Base-by-base conservation (phyloP, 768 basidiomycete species). In the Pseudohyphozyma bogoriensis region DNA sequence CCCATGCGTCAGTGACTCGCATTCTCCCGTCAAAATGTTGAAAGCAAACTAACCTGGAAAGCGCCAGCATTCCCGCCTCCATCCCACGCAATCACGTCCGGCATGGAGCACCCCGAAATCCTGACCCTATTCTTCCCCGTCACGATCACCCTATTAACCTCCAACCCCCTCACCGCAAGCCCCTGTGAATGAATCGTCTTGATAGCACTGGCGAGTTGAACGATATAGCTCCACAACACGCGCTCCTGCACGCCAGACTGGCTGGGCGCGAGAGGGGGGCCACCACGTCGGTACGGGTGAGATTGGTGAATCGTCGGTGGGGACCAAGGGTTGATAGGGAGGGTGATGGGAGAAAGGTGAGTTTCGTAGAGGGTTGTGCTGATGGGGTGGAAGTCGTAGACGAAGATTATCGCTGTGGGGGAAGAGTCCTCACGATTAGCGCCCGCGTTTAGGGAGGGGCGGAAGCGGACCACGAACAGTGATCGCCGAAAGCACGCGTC, bases 111-210 rank as follows among this genome's bases (percentile, higher is more conserved):
- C 0, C 89, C 86, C 63, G 85, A 80, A 42, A 97, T 80, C n/a
- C 89, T 83, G 32, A 96, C 73, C 51, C 91, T 89, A 57, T 96
- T 93, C 76, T 87, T 84, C 22, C 89, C 86, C 1, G 89, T 92
- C 33, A 93, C 74, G 52, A 99, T 70, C 45, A 99, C 80, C 76
- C 95, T 95, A 28, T 84, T 85, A 12, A 83, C 79, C 63, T 97
- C 95, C 26, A 97, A 74, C 74, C 84, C 83, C 42, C 90, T 79
- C 42, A 89, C 79, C 0, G 91, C 87, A 53, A 88, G 76, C 0
- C 87, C 87, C 4, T 79, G 79, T 52, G 85, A 84, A 71, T 99
- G 95, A 0, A 87, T 84, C 47, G 81, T 82, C 74, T 86, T 89
- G 73, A 97, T 82, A 1, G 88, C 92, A 8, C 50, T 54, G 5